Evolutionary conservation across 495 filamentous ascomycete genomes (phyloP).

Genomic region (Tuber melanosporum): DNA sequence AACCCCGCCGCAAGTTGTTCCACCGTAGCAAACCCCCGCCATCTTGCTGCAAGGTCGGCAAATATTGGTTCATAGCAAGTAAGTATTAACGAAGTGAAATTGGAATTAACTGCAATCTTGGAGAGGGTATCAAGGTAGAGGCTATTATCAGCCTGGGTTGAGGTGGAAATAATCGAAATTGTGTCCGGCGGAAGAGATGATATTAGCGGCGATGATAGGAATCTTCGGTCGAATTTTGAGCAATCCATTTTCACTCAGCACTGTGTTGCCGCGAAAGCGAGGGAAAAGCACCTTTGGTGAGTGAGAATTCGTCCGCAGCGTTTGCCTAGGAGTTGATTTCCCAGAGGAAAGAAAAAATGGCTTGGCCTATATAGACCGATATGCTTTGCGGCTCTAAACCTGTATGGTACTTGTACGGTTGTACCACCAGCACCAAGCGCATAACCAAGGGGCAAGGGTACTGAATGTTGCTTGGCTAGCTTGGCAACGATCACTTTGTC

Average conservation of each 20-base stretch:
- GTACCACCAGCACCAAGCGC: too few species aligned
- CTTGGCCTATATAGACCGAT: not conserved
- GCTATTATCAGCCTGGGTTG: conserved; percentile 8
- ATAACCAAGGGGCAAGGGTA: too few species aligned
- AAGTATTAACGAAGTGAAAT: conserved; percentile 34
- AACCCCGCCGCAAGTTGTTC: conserved; percentile 32
- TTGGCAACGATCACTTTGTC: too few species aligned
- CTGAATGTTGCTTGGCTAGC: not conserved
- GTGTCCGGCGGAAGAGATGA: conserved; percentile 22
- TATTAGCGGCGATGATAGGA: conserved; percentile 25
- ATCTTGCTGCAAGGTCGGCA: conserved; percentile 36
- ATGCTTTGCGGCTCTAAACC: not conserved
- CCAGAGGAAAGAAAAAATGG: not conserved
- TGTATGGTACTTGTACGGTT: too few species aligned
- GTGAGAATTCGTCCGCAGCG: not conserved
- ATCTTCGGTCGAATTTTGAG: conserved; percentile 18
- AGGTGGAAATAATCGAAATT: conserved; percentile 15
- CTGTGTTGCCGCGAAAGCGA: conserved; percentile 6
- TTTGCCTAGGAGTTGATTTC: not conserved
- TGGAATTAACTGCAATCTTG: conserved; percentile 27
- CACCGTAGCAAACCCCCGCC: conserved; percentile 25
- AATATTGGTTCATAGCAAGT: conserved; percentile 37
- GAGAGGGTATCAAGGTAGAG: conserved; percentile 39
- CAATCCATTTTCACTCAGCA: conserved; percentile 23
- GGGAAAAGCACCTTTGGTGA: not conserved